Base-by-base conservation (phyloP, 2,329 filamentous ascomycete genomes). In the Colletotrichum horii region DNA sequence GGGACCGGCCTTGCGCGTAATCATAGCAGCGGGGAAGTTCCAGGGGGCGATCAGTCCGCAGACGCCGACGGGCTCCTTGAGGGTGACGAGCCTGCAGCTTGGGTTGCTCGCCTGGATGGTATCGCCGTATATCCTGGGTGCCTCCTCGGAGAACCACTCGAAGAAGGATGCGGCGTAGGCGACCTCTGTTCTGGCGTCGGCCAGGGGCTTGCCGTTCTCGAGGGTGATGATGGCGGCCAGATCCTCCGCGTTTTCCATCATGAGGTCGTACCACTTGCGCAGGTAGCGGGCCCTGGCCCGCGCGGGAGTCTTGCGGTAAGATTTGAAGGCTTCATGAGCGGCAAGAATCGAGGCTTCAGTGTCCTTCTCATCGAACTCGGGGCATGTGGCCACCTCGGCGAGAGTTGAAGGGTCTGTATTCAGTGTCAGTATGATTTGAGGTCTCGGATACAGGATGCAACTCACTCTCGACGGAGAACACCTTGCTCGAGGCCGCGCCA, bases 1-100 rank as follows among this genome's bases (percentile, higher is more conserved):
- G 28, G 94, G 94, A 22, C 93, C 94, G 6, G 96, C 88, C 80
- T 96, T 96, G 94, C 94, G 95, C 3, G 91, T 74, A 14, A 74
- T 70, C 71, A 74, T 76, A 84, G 79, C 80, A 8, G 85, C 79
- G 3, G 93, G 93, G 77, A 91, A 94, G 82, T 96, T 95, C 93
- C 94, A 95, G 22, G 94, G 93, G 56, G 95, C 95, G 77, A 96
- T 95, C 82, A 90, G 88, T 1, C 89, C 94, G 77, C 94, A 94
- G 0, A 96, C 94, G 48, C 94, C 94, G n/a, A 96, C 85, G 1
- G 94, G 94, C 81, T 96, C 93, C 52, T 91, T 90, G 26, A 95
- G 87, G 0, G 94, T 95, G 28, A 76, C 43, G n/a, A 77, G 43
- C 7, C 93, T 87, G 80, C 93, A 93, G 28, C 89, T 89, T 5